phyloP scores from a whole-genome alignment of 768 basidiomycete genomes.

The Amyloporia xantha region DNA sequence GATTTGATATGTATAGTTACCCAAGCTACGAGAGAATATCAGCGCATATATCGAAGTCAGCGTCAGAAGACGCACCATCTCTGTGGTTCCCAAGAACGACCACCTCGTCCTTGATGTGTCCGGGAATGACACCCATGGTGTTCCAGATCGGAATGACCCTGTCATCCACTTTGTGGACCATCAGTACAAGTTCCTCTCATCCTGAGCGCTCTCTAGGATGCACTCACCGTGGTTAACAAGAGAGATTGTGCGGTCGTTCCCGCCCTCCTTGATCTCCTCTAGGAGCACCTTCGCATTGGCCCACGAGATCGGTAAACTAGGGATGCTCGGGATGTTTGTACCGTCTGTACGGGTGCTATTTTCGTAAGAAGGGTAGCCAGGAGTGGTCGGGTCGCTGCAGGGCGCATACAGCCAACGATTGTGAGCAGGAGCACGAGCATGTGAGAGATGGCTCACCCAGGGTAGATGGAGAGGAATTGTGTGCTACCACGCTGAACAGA shows the following conservation, averaged over 20 bases:
- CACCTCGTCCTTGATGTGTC: constrained; percentile 77
- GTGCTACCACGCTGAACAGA: constrained; percentile 85
- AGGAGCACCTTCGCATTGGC: constrained; percentile 64
- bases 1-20: not conserved
- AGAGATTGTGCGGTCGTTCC: constrained; percentile 38
- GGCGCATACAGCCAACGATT: not conserved
- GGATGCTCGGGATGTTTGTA: constrained; percentile 64
- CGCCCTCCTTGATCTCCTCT: constrained; percentile 38
- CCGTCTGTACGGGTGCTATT: constrained; percentile 61
- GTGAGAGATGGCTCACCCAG: constrained; percentile 27
- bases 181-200: not conserved
- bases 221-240: constrained; percentile 51
- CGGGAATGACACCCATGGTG: constrained; percentile 76
- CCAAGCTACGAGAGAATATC: not conserved
- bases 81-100: constrained; percentile 86
- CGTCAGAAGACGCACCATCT: constrained; percentile 51
- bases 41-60: not conserved
- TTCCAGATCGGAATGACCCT: constrained; percentile 91
- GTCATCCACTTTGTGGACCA: constrained; percentile 71
- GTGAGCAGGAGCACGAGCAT: not conserved
- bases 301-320: constrained; percentile 90
- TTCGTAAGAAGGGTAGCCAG: constrained; percentile 81
- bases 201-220: not conserved
- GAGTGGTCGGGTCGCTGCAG: constrained; percentile 71
- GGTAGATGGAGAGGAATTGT: constrained; percentile 54